Evolutionary conservation across 1,284 basidiomycete species (phyloP), one percentile per base, ranked within the genome.

Genomic region (Leucoagaricus sp.): DNA sequence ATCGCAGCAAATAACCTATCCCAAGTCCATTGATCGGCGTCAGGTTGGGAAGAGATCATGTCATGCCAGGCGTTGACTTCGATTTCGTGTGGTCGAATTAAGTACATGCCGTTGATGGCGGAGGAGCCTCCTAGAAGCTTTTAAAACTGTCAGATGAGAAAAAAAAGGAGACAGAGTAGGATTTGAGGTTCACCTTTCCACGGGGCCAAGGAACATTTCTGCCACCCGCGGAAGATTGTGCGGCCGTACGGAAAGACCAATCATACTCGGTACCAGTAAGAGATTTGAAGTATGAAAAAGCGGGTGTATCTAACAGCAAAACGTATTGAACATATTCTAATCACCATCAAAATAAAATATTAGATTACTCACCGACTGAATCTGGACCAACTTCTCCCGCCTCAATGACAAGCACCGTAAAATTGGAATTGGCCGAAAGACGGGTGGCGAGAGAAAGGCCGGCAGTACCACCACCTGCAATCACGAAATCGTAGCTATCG

Each of bases 91-190:
- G 83, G 82, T 2, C 82, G 77, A 50, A 85, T 75, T 49, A 82
- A 76, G 72, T 89, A 91, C 72, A 89, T 77, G 55, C 86, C 89
- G 71, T 91, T 91, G 58, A 89, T 78, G 5, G 87, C 85, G 36
- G 82, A 78, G 3, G 80, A 87, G 17, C 90, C 89, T 51, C 89
- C 89, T 21, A 91, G 79, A 25, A 87, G 76, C 75, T 90, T 63
- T 75, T 79, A 62, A 85, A 42, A 3, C 15, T 41, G 17, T 48
- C 9, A 28, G 21, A 8, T 17, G 38, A 50, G 12, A 33, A 33
- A 33, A 33, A 33, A 9, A n/a, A 6, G 17, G 12, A 40, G 44
- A 23, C 36, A 17, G 36, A 7, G 26, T 34, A 9, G 17, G 12
- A 28, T 38, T 25, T n/a, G 10, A 34, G 36, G n/a, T 60, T 40